Base-by-base conservation (phyloP, 2,329 filamentous ascomycete genomes). In the Fusarium sp. region DNA sequence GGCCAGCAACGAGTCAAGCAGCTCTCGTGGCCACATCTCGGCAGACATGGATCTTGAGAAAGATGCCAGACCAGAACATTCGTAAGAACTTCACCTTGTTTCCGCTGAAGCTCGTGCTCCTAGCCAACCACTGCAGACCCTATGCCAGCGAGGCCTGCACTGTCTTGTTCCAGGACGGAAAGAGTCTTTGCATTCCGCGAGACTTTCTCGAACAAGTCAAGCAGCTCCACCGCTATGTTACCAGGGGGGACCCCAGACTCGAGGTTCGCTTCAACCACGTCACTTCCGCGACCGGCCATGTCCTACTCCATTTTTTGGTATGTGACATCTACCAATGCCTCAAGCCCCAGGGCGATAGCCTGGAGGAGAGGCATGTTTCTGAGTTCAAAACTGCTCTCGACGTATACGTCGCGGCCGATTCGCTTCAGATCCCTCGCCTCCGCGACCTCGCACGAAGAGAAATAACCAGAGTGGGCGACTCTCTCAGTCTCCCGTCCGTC, bases 301-400 rank as follows among this genome's bases (percentile, higher is more conserved):
- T 49, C 17, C 16, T 49, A 5, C 2, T 49, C 2, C 44, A 49
- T 10, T 49, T 49, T 17, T 22, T 49, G 1, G 8, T 6, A 11
- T 49, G 22, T 24, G 44, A 22, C 2, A 24, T 11, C 22, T 49
- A 49, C 22, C 44, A 49, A 27, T 49, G 22, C 5, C 22, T 49
- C 22, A 49, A 24, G 10, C 44, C 44, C 22, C 17, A 51, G n/a
- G 46, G 29, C 29, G 12, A 22, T 6, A 16, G 24, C 5, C 7
- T 4, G 7, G 8, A 10, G 6, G 8, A 46, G 1, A 64, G 7
- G 4, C 9, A 3, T 2, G 33, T 12, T 2, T 35, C 38, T 2
- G 56, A 68, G 33, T 56, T 68, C n/a, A 40, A 10, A 14, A 56
- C 31, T 20, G 66, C 66, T 4, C 36, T 66, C 27, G 27, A 20